A percentile compares a stretch with the other conserved stretches of the same genome.
Conservation (phyloP, 176 grass and related monocot genomes). For the Hyparrhenia diplandra region DNA sequence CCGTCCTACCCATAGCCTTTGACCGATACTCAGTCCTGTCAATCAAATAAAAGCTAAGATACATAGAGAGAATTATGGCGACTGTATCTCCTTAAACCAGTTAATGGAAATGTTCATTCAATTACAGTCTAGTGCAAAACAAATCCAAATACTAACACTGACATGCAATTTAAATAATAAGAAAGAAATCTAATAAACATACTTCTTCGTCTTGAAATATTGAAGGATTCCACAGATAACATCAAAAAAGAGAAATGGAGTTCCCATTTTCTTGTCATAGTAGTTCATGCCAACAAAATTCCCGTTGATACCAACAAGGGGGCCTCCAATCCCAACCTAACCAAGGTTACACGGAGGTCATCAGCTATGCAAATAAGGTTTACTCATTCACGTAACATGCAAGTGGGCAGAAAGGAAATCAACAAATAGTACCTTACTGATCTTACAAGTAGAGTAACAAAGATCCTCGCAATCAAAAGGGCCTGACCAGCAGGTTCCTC, state of each 20-base stretch:
- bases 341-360: not conserved
- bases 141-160: not conserved
- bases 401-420: not conserved
- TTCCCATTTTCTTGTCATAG: not conserved
- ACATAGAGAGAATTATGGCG: not conserved
- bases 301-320: not conserved
- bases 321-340: not conserved
- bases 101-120: not conserved
- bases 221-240: not conserved
- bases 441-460: not conserved
- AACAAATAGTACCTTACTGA: not conserved
- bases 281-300: not conserved
- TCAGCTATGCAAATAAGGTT: no score
- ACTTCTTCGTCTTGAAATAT: not conserved
- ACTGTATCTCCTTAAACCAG: not conserved
- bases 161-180: not conserved
- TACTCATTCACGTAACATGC: not conserved
- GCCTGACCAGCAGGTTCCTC: not conserved
- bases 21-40: not conserved
- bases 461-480: not conserved
- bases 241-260: not conserved
- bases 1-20: not conserved
- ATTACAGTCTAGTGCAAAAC: not conserved
- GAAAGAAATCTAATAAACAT: not conserved
- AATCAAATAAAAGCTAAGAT: not conserved